A percentile compares a stretch with the other conserved stretches of the same genome.
phyloP scores from a whole-genome alignment of 148 eudicot genomes.

The Persicaria tinctoria region DNA sequence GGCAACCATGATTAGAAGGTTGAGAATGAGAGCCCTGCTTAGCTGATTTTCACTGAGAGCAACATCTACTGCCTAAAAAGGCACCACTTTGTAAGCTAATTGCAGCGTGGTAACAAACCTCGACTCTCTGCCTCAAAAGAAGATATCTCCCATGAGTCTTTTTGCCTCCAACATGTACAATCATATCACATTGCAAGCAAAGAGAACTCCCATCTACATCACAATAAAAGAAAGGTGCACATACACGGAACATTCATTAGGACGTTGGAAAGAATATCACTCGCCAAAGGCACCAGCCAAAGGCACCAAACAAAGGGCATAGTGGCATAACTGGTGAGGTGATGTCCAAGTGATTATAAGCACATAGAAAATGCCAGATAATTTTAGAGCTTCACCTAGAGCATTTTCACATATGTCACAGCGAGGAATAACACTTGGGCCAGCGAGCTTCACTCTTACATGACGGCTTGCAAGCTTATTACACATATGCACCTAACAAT shows the following conservation, averaged over 20 bases:
- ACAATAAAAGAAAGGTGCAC: constrained; percentile 85
- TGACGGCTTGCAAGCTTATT: constrained; percentile 96
- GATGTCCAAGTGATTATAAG: not conserved
- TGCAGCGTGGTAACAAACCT: constrained; percentile 48
- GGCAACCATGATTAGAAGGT: constrained; percentile 24
- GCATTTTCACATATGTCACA: constrained; percentile 93
- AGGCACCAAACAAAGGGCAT: constrained; percentile 6
- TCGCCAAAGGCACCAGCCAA: not conserved
- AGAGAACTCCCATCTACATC: constrained; percentile 96
- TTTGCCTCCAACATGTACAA: constrained; percentile 82
- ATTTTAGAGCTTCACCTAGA: constrained; percentile 47
- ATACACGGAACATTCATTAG: not conserved
- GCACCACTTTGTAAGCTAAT: constrained; percentile 1
- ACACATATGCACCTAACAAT: constrained; percentile 73
- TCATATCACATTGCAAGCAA: constrained; percentile 94
- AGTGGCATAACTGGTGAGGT: not conserved
- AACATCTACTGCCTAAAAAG: too few relatives aligned
- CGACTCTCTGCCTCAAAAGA: constrained; percentile 71
- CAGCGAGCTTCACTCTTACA: constrained; percentile 82
- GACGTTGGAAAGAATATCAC: too few relatives aligned
- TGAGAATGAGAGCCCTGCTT: constrained; percentile 7
- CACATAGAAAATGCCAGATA: constrained; percentile 3
- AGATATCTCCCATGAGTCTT: constrained; percentile 82
- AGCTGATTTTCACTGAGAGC: too few relatives aligned
- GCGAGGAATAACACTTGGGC: constrained; percentile 65